Base-by-base conservation (phyloP, 768 basidiomycete species). In the Suillus decipiens region DNA sequence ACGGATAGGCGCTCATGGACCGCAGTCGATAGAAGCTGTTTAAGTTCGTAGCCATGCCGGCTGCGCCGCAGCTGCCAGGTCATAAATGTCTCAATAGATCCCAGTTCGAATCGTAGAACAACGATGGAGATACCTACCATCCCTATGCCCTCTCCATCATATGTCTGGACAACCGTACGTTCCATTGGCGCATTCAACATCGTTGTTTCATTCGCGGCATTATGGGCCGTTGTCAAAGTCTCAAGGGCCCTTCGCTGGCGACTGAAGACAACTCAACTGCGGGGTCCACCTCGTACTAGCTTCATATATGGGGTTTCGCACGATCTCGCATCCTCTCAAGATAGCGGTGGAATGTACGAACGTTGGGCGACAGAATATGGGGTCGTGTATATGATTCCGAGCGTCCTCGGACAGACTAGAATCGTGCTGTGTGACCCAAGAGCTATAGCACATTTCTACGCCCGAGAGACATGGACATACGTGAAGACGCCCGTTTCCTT, bases 381-480 rank as follows among this genome's bases (percentile, higher is more conserved):
- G 3, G 43, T 51, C 0, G 71, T 34, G 5, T 73, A 68, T 19
- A 50, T 33, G 6, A 45, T 66, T 10, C 70, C 72, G 5, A 62
- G 63, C 7, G 55, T 64, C 1, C 17, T 73, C 15, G 66, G 70
- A 2, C 33, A 17, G 2, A 47, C 43, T 11, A 60, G 28, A 42
- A 60, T 73, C 33, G 14, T 71, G 9, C 31, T 73, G 12, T 74
- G 76, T 51, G 84, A 84, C 64, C 80, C 80, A 3, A 84, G 81
- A 70, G 83, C 85, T 0, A 73, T 81, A 39, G 73, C 77, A 0
- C 82, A 86, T 65, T 81, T 84, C 60, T 83, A 79, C 64, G 71
- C 81, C 17, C 77, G 72, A 61, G 86, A 87, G 58, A 82, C 84
- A 0, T 83, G 67, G 72, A 76, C 73, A 0, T 87, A 87, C 65